Base-by-base conservation (phyloP, 345 rosid species). In the Arabidopsis suecica region DNA sequence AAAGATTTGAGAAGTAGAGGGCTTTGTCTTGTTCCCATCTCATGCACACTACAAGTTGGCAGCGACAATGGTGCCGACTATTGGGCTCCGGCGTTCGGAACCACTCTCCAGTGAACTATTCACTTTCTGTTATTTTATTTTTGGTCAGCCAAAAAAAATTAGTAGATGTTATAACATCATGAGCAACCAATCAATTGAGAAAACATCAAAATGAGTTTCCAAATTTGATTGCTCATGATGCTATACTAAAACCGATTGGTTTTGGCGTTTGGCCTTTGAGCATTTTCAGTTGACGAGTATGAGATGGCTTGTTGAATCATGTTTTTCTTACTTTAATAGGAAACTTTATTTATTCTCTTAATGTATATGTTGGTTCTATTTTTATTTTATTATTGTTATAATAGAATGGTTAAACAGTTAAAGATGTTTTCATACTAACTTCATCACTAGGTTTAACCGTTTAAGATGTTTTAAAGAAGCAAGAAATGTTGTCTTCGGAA, bases 201-300 rank as follows among this genome's bases (percentile, higher is more conserved):
- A 49, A 49, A 9, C 55, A 60, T 42, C 25, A 36, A 68, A 58
- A 62, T 42, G 47, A 48, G 65, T 66, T 75, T 74, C 71, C 30
- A 86, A 85, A 88, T 82, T 79, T 86, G 87, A 83, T 85, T 84
- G 93, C 88, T 88, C 89, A 84, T 88, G 89, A 88, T 88, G 91
- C 76, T 86, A 88, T 86, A 75, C 81, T 42, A 41, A 25, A 13
- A 41, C 13, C 25, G 3, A 8, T 34, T 62, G 5, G 8, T 41
- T 76, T 61, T 40, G 6, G 74, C 28, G 25, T 50, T 60, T 74
- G 2, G 42, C 60, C 33, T 74, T 65, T 33, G 11, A 64, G 47
- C n/a, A 65, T 65, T 74, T 56, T 25, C 12, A 36, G 49, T 54
- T 63, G 38, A 57, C 4, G 40, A 42, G 30, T 64, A 68, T 38